Base-by-base conservation (phyloP, 202 grass and related monocot genomes). In the Eragrostis tef region DNA sequence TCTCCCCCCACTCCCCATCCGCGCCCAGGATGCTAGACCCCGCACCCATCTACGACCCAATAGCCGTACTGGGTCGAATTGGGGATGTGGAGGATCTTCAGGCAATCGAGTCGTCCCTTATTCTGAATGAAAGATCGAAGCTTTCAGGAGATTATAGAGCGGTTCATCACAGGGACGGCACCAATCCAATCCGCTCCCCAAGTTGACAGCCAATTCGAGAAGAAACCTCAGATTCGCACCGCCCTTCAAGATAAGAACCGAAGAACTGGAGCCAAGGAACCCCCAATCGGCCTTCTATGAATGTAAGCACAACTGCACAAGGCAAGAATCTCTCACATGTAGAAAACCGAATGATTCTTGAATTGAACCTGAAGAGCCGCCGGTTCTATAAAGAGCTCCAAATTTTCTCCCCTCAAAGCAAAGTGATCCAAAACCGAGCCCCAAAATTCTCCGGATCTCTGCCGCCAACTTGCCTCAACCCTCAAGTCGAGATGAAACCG, bases 11-110 rank as follows among this genome's bases (percentile, higher is more conserved):
- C 77, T 89, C 88, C 50, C 66, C 86, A 6, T 91, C 88, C 11
- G 81, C 81, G 8, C 86, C 89, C 53, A 89, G 57, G 64, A 89
- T 71, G 94, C 84, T 93, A 43, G 91, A 97, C 36, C 91, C 88
- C 61, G 91, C 48, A 45, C 94, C 94, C 94, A 97, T 97, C 75
- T 34, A 77, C 69, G 59, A 71, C 15, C 79, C 67, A 78, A 68
- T 59, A 19, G 27, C 50, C 61, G 77, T 3, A 57, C 42, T 14
- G 63, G 70, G 6, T 60, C 20, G 44, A 70, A 81, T 70, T 81
- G 20, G 84, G 51, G 71, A 62, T 8, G 43, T 0, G 14, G 27
- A 73, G 22, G 50, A 45, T 71, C 60, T 71, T 74, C 58, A 59
- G 70, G 58, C 57, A 36, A 49, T 31, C 47, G 15, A 25, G 17